A percentile compares a stretch with the other conserved stretches of the same genome.
These are phyloP conservation scores for Cryoendolithus antarcticus DNA, from an alignment of 2,329 filamentous ascomycete genomes.

Conservation along the genomic window DNA sequence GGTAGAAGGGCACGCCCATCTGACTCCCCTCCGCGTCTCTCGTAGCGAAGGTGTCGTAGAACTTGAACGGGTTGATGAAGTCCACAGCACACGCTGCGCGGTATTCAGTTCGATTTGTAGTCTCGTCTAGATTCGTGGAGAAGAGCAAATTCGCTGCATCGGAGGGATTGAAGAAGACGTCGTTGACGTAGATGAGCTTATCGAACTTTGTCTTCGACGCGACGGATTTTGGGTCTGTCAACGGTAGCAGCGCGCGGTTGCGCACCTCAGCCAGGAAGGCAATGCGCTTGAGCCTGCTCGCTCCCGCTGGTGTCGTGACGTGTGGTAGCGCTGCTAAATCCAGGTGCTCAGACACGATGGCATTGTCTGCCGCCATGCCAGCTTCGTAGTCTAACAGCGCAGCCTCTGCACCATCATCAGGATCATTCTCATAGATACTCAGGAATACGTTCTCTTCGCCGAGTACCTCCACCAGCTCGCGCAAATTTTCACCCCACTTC, in stretches of 20 bases:
- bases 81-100: conserved; percentile 60
- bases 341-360: conserved; percentile 49
- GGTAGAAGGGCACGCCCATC: conserved; percentile 53
- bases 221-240: conserved; percentile 39
- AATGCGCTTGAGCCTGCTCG: conserved; percentile 54
- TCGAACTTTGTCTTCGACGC: conserved; percentile 34
- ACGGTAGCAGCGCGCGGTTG: conserved; percentile 54
- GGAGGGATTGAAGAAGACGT: conserved; percentile 50
- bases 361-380: conserved; percentile 34
- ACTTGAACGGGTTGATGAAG: conserved; percentile 53
- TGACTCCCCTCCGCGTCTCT: conserved; percentile 53
- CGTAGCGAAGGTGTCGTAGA: conserved; percentile 63
- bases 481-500: conserved; percentile 49
- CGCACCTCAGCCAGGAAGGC: conserved; percentile 60
- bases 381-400: conserved; percentile 43
- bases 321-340: conserved; percentile 45
- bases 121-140: conserved; percentile 45
- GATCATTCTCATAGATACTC: conserved; percentile 63
- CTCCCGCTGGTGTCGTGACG: conserved; percentile 50
- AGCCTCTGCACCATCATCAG: conserved; percentile 42
- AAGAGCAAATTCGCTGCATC: conserved; percentile 52
- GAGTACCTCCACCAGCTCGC: conserved; percentile 51
- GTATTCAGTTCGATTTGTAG: conserved; percentile 48
- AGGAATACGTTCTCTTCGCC: conserved; percentile 57
- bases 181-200: conserved; percentile 52